Percentiles rank a stretch among this genome's conserved stretches.
Evolutionary conservation across 768 basidiomycete species (phyloP).

Genomic region (Boletus vinaceobasis): DNA sequence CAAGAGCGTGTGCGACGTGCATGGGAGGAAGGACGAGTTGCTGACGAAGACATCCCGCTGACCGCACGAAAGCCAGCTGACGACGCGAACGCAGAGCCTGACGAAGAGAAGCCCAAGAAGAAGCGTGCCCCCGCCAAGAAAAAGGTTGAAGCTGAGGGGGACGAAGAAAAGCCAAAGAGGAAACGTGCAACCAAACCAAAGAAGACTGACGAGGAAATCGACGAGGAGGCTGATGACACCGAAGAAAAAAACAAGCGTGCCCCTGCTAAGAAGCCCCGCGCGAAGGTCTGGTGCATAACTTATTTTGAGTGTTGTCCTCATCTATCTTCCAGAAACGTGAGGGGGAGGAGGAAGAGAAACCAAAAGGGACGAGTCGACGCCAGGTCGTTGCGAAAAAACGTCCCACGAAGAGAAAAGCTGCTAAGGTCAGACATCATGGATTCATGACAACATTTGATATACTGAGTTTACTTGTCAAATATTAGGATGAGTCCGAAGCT

Average conservation of each 20-base stretch:
- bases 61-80: conserved; percentile 58
- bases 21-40: conserved; percentile 74
- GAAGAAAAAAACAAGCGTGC: conserved; percentile 32
- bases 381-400: conserved; percentile 48
- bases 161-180: conserved; percentile 37
- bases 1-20: conserved; percentile 69
- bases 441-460: neutral
- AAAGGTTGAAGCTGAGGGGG: conserved; percentile 32
- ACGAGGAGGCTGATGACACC: conserved; percentile 29
- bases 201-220: conserved; percentile 33
- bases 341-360: conserved; percentile 39
- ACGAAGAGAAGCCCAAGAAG: conserved; percentile 55
- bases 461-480: neutral
- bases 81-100: conserved; percentile 37
- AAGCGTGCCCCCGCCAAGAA: conserved; percentile 39
- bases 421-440: conserved; percentile 31
- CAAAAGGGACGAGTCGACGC: conserved; percentile 47
- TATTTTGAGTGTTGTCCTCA: conserved; percentile 12
- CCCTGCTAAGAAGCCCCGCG: conserved; percentile 33
- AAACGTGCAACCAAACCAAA: conserved; percentile 31
- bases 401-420: conserved; percentile 41
- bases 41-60: conserved; percentile 79
- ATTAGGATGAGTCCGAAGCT: conserved; percentile 35
- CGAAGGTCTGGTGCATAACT: conserved; percentile 31
- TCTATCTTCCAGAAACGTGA: conserved; percentile 27